These are phyloP conservation scores for Colletotrichum chrysophilum DNA, from an alignment of 2,329 filamentous ascomycete genomes.

Conservation along the genomic window DNA sequence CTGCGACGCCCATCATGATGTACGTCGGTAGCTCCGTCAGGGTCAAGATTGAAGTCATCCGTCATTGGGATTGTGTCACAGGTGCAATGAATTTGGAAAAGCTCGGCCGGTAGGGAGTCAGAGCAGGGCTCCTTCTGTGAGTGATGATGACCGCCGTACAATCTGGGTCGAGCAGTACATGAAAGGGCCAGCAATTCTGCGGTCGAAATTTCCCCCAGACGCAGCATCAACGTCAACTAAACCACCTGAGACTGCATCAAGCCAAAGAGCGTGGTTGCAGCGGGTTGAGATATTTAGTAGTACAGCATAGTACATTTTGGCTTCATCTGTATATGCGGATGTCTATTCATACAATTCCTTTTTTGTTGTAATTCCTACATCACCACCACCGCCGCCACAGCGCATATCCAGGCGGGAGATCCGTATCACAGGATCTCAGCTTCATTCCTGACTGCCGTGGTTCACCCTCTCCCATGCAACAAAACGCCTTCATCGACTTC, in stretches of 20 bases:
- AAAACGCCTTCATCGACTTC: not conserved
- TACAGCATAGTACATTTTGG: conserved; percentile 21
- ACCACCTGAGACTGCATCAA: not conserved
- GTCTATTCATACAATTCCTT: conserved; percentile 20
- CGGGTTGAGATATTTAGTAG: not conserved
- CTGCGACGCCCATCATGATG: too few species aligned
- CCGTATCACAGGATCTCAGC: not conserved
- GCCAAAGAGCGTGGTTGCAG: not conserved
- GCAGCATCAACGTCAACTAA: not conserved
- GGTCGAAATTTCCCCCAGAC: too few species aligned
- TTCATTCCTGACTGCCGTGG: not conserved
- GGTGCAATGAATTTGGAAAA: too few species aligned
- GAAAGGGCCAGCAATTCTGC: too few species aligned
- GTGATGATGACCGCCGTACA: too few species aligned
- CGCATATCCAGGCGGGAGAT: not conserved
- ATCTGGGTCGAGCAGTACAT: too few species aligned
- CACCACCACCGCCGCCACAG: not conserved
- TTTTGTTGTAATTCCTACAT: conserved; percentile 16
- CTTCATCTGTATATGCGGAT: conserved; percentile 14
- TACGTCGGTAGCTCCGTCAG: too few species aligned
- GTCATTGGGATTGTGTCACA: too few species aligned
- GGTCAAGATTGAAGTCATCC: too few species aligned
- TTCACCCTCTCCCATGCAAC: not conserved
- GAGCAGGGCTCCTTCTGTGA: too few species aligned
- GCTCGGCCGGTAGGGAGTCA: too few species aligned